Conservation (phyloP, 352 stramenopile genomes). For the Halophytophthora batemanensis region DNA sequence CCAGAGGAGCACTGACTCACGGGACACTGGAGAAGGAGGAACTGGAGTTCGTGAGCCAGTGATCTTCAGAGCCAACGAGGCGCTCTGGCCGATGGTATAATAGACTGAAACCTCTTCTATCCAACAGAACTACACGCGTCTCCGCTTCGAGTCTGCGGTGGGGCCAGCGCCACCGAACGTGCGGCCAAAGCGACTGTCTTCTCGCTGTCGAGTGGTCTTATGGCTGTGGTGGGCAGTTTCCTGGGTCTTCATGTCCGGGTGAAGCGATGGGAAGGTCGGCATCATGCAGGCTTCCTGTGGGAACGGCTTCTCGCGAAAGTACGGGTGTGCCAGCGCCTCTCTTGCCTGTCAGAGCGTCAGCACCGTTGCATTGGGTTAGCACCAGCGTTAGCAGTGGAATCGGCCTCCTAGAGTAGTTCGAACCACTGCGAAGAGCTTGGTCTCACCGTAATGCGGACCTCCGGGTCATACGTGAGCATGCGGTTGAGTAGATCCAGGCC, state of each 20-base stretch:
- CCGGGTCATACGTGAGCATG: conserved; percentile 53
- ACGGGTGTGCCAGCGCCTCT: conserved; percentile 49
- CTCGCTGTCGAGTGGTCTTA: neutral
- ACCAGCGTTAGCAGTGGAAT: neutral
- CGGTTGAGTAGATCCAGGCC: conserved; percentile 47
- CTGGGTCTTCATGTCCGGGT: conserved; percentile 34
- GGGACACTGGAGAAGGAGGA: too few species aligned
- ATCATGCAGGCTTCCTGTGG: conserved; percentile 59
- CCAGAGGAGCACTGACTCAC: conserved; percentile 9
- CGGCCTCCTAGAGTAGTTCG: neutral
- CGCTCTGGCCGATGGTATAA: too few species aligned
- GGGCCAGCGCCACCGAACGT: neutral
- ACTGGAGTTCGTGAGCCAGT: too few species aligned
- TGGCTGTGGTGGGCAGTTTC: neutral
- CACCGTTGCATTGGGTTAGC: neutral
- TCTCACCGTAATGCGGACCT: conserved; percentile 44
- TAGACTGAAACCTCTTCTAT: too few species aligned
- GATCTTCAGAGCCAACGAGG: too few species aligned
- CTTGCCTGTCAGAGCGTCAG: conserved; percentile 21
- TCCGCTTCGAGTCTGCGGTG: neutral
- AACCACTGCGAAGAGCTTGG: neutral
- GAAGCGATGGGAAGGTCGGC: conserved; percentile 59
- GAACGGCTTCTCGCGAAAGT: conserved; percentile 65
- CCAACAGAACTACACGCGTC: neutral
- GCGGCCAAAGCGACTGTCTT: conserved; percentile 1